A percentile compares a stretch with the other conserved stretches of the same genome.
Evolutionary conservation across 148 eudicot genomes (phyloP).

Genomic region (Chenopodium suecicum): DNA sequence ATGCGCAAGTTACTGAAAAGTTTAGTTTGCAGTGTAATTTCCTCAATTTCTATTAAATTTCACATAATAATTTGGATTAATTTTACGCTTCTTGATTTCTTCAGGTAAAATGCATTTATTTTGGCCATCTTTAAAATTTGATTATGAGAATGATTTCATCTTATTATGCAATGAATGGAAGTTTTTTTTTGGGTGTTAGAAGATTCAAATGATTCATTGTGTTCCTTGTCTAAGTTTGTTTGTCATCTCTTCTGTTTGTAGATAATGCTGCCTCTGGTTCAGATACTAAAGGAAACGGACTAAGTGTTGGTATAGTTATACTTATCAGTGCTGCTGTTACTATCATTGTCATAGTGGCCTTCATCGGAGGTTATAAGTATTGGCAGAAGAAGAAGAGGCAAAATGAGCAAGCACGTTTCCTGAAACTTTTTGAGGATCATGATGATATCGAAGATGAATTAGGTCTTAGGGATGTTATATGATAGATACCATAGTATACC

Average conservation of each 20-base stretch:
- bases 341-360: conserved; percentile 36
- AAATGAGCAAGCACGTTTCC: conserved; percentile 82
- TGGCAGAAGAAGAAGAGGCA: conserved; percentile 73
- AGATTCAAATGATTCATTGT: background rate
- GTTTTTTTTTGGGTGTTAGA: background rate
- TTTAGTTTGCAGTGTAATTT: background rate
- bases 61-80: background rate
- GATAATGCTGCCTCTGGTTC: conserved; percentile 35
- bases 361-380: conserved; percentile 51
- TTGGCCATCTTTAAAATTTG: background rate
- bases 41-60: background rate
- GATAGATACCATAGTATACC: background rate
- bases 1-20: background rate
- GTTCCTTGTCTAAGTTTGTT: background rate
- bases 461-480: conserved; percentile 50
- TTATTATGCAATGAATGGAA: too few species aligned
- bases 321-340: conserved; percentile 39
- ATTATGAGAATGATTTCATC: too few species aligned
- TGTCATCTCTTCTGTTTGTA: conserved; percentile 24
- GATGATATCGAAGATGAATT: conserved; percentile 83
- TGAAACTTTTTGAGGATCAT: conserved; percentile 76
- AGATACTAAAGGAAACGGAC: conserved; percentile 27
- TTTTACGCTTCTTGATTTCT: too few species aligned
- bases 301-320: conserved; percentile 38
- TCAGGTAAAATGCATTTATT: background rate